These are phyloP conservation scores for Isoetes engelmannii DNA, from an alignment of 83 land plant species.

Conservation along the genomic window DNA sequence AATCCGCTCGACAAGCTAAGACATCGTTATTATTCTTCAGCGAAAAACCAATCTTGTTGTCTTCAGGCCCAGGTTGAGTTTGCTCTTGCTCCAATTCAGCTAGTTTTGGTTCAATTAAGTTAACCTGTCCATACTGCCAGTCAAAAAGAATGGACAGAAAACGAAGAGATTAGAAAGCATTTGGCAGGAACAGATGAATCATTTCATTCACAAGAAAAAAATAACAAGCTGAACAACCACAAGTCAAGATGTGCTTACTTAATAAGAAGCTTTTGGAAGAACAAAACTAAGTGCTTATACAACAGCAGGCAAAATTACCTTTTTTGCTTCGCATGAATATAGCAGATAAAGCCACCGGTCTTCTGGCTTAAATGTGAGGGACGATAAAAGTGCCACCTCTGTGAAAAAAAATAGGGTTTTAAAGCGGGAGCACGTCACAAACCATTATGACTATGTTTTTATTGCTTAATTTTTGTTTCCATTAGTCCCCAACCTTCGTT, in stretches of 20 bases:
- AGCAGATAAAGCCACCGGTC: constrained; percentile 85
- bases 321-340: constrained; percentile 77
- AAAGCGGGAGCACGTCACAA: neutral
- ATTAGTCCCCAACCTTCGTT: no score
- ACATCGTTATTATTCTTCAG: constrained; percentile 83
- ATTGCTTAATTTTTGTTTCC: no score
- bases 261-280: no score
- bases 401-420: constrained; percentile 16
- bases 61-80: constrained; percentile 25
- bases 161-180: neutral
- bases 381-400: constrained; percentile 58
- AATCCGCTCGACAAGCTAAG: constrained; percentile 86
- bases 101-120: constrained; percentile 59
- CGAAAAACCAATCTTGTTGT: constrained; percentile 33
- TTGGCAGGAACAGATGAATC: no score
- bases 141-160: neutral
- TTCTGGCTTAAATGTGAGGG: constrained; percentile 72
- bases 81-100: constrained; percentile 62
- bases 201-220: no score
- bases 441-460: no score
- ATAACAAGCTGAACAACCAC: no score
- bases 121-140: constrained; percentile 67
- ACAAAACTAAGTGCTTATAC: no score
- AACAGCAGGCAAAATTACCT: constrained; percentile 33
- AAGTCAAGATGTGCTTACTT: no score